Conservation (phyloP, 2,329 filamentous ascomycete genomes). For the Microdochium trichocladiopsis region DNA sequence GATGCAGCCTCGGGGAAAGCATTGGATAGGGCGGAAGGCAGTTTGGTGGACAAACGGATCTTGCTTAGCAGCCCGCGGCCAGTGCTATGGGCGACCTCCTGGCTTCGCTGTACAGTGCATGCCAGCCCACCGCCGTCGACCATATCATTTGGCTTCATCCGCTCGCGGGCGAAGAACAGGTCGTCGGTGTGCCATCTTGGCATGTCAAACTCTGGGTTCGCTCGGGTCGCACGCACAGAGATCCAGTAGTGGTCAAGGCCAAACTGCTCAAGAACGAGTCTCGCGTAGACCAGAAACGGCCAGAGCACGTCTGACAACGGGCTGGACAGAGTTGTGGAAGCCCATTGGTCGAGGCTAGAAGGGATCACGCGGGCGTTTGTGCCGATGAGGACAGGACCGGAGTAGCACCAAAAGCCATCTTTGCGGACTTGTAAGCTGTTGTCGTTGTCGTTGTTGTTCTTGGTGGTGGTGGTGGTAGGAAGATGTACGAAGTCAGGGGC, state of each 20-base stretch:
- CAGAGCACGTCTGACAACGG: slow-evolving; percentile 25
- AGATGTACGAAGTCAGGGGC: no score
- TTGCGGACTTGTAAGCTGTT: background rate
- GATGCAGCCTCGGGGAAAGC: no score
- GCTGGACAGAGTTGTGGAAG: slow-evolving; percentile 21
- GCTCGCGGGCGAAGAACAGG: slow-evolving; percentile 27
- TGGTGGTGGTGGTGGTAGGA: background rate
- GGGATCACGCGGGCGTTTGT: slow-evolving; percentile 17
- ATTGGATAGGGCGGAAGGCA: no score
- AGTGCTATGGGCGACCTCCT: slow-evolving; percentile 1
- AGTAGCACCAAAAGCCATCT: slow-evolving; percentile 35
- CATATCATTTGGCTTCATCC: no score
- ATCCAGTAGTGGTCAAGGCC: slow-evolving; percentile 36
- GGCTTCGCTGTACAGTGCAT: background rate
- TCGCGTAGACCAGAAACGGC: slow-evolving; percentile 31
- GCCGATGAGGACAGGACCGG: slow-evolving; percentile 27
- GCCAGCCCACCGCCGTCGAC: background rate
- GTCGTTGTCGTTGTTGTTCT: background rate
- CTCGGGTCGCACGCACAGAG: slow-evolving; percentile 36
- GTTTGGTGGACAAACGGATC: slow-evolving; percentile 7
- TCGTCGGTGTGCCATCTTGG: slow-evolving; percentile 44
- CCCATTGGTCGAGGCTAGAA: slow-evolving; percentile 29
- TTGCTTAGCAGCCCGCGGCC: slow-evolving; percentile 3
- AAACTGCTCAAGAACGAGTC: slow-evolving; percentile 24
- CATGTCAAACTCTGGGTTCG: slow-evolving; percentile 32